A percentile compares a stretch with the other conserved stretches of the same genome.
These are phyloP conservation scores for Sporothrix sp. DNA, from an alignment of 2,329 filamentous ascomycete species.

Conservation along the genomic window DNA sequence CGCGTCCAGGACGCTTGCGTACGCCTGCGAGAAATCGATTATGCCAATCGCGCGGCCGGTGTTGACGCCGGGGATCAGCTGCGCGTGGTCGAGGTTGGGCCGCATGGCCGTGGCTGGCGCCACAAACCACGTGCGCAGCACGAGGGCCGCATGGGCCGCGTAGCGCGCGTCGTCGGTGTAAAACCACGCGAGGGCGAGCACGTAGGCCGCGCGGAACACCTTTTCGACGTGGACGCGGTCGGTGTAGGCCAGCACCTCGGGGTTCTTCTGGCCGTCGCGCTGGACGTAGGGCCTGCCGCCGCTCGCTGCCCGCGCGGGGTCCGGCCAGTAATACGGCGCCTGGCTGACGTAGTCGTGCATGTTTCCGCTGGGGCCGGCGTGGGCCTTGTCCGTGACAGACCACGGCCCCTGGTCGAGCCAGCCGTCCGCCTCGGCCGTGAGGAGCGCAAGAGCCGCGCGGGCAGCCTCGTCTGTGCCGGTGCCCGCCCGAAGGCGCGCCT, in stretches of 20 bases:
- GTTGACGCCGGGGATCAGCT: constrained; percentile 20
- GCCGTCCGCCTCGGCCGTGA: constrained; percentile 14
- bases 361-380: constrained; percentile 17
- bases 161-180: constrained; percentile 22
- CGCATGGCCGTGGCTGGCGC: constrained; percentile 20
- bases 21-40: constrained; percentile 21
- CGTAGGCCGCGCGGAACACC: constrained; percentile 21
- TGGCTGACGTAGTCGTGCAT: constrained; percentile 21
- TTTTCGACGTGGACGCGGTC: constrained; percentile 19
- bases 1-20: constrained; percentile 22
- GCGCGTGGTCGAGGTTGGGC: constrained; percentile 21
- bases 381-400: constrained; percentile 20
- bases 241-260: constrained; percentile 17
- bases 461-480: neutral
- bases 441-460: constrained; percentile 9
- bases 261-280: constrained; percentile 22
- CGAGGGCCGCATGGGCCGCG: constrained; percentile 19
- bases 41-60: constrained; percentile 19
- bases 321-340: constrained; percentile 21
- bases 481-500: constrained; percentile 1
- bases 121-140: constrained; percentile 23
- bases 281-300: constrained; percentile 21
- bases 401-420: constrained; percentile 22
- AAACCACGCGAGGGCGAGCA: constrained; percentile 22
- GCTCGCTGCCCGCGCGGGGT: constrained; percentile 12